These are phyloP conservation scores for Linderniella brevidens DNA, from an alignment of 257 asterid species.

Conservation along the genomic window DNA sequence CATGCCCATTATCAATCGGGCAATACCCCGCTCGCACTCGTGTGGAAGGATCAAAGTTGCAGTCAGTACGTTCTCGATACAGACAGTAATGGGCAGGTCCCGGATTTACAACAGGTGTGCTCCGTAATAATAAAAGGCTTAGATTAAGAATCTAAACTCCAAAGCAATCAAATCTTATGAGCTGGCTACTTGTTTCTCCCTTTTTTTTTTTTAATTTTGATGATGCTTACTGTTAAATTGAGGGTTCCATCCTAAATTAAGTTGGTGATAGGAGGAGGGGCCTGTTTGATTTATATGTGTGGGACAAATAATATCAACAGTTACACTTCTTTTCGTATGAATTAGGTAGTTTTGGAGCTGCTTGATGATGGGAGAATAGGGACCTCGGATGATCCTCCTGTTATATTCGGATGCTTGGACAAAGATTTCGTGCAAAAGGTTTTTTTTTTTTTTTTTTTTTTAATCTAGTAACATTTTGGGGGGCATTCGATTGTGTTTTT, in stretches of 20 bases:
- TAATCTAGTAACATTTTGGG: not conserved
- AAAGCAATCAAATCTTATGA: too few species aligned
- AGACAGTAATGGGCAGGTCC: conserved; percentile 70
- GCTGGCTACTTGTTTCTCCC: too few species aligned
- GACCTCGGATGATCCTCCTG: conserved; percentile 75
- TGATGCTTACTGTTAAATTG: too few species aligned
- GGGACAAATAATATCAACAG: not conserved
- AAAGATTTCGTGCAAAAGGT: conserved; percentile 67
- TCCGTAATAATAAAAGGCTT: not conserved
- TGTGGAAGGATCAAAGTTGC: conserved; percentile 89
- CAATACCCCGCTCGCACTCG: conserved; percentile 73
- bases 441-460: conserved; percentile 4
- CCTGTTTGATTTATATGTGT: not conserved
- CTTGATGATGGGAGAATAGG: conserved; percentile 58
- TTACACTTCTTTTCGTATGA: conserved; percentile 12
- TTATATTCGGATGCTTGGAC: conserved; percentile 58
- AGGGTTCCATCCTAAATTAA: too few species aligned
- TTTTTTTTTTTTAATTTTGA: too few species aligned
- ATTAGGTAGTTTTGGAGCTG: conserved; percentile 75
- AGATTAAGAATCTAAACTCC: too few species aligned
- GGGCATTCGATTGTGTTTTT: not conserved
- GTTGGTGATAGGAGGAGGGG: too few species aligned
- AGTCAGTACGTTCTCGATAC: conserved; percentile 85
- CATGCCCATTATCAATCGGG: conserved; percentile 92
- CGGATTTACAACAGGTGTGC: conserved; percentile 71